These are phyloP conservation scores for Yarrowia yakushimensis DNA, from an alignment of 805 yeast species.

Conservation along the genomic window DNA sequence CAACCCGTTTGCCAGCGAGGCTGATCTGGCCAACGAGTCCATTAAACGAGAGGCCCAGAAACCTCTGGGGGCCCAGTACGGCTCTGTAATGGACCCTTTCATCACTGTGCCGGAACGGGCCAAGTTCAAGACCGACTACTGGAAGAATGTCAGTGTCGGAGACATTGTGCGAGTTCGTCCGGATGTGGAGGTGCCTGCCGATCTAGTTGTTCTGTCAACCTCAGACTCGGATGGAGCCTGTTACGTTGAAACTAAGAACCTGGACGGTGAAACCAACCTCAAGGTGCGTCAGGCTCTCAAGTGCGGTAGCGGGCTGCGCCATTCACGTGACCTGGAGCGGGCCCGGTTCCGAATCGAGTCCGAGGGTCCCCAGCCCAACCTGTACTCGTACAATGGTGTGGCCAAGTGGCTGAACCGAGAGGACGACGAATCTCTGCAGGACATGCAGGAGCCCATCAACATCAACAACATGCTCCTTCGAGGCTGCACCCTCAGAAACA, in stretches of 20 bases:
- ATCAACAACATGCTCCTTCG: slow-evolving; percentile 65
- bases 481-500: slow-evolving; percentile 72
- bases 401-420: slow-evolving; percentile 46
- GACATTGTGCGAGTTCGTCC: slow-evolving; percentile 65
- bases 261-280: slow-evolving; percentile 76
- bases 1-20: slow-evolving; percentile 19
- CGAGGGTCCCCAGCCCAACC: slow-evolving; percentile 62
- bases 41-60: slow-evolving; percentile 21
- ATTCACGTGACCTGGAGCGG: slow-evolving; percentile 56
- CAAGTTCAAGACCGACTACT: slow-evolving; percentile 52
- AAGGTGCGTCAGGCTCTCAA: slow-evolving; percentile 57
- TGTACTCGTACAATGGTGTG: slow-evolving; percentile 66
- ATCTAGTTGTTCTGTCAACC: slow-evolving; percentile 62
- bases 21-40: slow-evolving; percentile 11
- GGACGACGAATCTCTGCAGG: slow-evolving; percentile 68
- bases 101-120: slow-evolving; percentile 37
- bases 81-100: slow-evolving; percentile 33
- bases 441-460: slow-evolving; percentile 57
- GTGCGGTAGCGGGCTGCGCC: slow-evolving; percentile 57
- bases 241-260: slow-evolving; percentile 66
- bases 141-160: slow-evolving; percentile 78
- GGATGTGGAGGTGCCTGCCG: slow-evolving; percentile 80
- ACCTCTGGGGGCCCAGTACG: slow-evolving; percentile 5
- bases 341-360: slow-evolving; percentile 60
- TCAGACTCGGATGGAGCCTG: slow-evolving; percentile 70